Percentiles rank a stretch among this genome's conserved stretches.
These are phyloP conservation scores for Austroboletus festivus DNA, from an alignment of 768 basidiomycete genomes.

Conservation along the genomic window DNA sequence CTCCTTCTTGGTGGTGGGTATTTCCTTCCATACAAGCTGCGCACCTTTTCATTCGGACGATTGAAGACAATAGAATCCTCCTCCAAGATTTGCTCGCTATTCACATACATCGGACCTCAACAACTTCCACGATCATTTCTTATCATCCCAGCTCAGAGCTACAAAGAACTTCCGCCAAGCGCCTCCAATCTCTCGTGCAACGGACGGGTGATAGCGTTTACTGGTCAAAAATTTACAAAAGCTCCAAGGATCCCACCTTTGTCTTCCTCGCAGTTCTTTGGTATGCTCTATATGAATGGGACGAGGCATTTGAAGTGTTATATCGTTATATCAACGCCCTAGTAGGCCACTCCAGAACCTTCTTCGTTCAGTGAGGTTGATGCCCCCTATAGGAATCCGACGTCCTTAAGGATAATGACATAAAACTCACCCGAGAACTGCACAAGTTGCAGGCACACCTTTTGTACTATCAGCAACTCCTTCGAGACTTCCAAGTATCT, in stretches of 20 bases:
- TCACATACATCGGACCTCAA: conserved; percentile 45
- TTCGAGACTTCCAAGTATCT: conserved; percentile 50
- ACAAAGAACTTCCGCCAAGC: conserved; percentile 27
- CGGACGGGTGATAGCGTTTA: conserved; percentile 34
- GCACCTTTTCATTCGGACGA: neutral
- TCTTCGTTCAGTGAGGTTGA: neutral
- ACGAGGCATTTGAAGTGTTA: conserved; percentile 52
- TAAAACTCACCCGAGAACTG: conserved; percentile 50
- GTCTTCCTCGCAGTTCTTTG: conserved; percentile 51
- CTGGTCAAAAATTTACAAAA: conserved; percentile 29
- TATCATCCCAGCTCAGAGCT: conserved; percentile 29
- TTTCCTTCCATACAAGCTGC: neutral
- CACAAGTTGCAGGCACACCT: conserved; percentile 59
- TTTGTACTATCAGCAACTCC: conserved; percentile 51
- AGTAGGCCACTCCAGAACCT: conserved; percentile 30
- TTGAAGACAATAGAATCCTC: conserved; percentile 19
- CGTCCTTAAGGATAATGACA: conserved; percentile 40
- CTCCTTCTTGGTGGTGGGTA: conserved; percentile 36
- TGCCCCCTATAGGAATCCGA: conserved; percentile 39
- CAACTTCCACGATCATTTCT: conserved; percentile 25
- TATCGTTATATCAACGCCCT: conserved; percentile 48
- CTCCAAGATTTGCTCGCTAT: conserved; percentile 49
- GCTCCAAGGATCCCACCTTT: conserved; percentile 50
- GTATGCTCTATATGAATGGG: conserved; percentile 63
- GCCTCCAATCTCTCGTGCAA: conserved; percentile 27